phyloP scores from a whole-genome alignment of 805 yeast genomes.

The Brettanomyces bruxellensis region DNA sequence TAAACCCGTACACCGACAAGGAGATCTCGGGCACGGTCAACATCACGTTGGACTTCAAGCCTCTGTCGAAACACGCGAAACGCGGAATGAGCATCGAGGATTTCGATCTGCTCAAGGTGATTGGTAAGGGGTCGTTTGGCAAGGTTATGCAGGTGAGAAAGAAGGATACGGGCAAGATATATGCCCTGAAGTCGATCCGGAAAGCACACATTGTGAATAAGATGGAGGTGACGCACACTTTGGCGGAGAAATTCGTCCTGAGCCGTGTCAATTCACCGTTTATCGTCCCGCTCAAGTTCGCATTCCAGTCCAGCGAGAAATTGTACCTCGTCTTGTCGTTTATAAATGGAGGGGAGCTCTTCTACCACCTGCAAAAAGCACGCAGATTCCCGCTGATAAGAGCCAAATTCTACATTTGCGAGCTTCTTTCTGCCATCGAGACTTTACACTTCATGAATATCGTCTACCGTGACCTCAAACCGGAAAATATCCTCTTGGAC shows the following conservation, averaged over 20 bases:
- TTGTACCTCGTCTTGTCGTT: slow-evolving; percentile 83
- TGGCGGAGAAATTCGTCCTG: slow-evolving; percentile 92
- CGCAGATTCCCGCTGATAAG: slow-evolving; percentile 85
- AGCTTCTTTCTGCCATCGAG: slow-evolving; percentile 85
- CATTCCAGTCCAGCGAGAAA: slow-evolving; percentile 96
- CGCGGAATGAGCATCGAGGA: slow-evolving; percentile 79
- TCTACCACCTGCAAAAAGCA: slow-evolving; percentile 86
- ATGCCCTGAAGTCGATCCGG: slow-evolving; percentile 88
- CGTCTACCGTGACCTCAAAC: slow-evolving; percentile 91
- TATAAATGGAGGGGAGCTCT: slow-evolving; percentile 94
- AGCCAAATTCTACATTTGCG: slow-evolving; percentile 90
- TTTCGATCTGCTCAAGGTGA: slow-evolving; percentile 86
- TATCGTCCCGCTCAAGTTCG: slow-evolving; percentile 91
- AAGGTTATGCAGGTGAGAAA: slow-evolving; percentile 98
- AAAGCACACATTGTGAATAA: slow-evolving; percentile 91
- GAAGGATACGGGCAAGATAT: slow-evolving; percentile 88
- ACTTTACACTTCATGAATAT: slow-evolving; percentile 86
- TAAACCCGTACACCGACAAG: slow-evolving; percentile 25
- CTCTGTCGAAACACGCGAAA: slow-evolving; percentile 28
- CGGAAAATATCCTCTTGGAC: slow-evolving; percentile 89
- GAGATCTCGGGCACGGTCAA: slow-evolving; percentile 31
- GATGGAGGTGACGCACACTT: slow-evolving; percentile 90
- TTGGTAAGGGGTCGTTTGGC: slow-evolving; percentile 97
- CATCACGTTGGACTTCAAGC: slow-evolving; percentile 25
- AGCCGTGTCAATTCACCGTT: slow-evolving; percentile 92